A percentile compares a stretch with the other conserved stretches of the same genome.
These are phyloP conservation scores for Pneumocystis sp. DNA, from an alignment of 1,139 yeast genomes.

Conservation along the genomic window DNA sequence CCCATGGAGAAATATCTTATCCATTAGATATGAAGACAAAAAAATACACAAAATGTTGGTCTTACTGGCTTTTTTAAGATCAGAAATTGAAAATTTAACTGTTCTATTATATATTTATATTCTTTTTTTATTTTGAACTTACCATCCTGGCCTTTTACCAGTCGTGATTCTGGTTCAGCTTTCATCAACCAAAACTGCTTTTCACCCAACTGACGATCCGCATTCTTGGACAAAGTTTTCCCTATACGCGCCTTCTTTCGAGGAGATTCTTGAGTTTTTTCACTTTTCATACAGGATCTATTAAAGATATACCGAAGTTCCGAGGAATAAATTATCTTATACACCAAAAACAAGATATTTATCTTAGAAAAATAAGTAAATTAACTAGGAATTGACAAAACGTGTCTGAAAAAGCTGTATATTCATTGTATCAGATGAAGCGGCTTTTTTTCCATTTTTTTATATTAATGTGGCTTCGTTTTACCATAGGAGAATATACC, in stretches of 20 bases:
- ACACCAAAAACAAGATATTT: not conserved
- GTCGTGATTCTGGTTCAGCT: conserved; percentile 37
- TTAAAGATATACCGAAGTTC: too few relatives aligned
- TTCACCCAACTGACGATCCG: conserved; percentile 9
- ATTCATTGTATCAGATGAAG: not conserved
- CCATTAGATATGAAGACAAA: not conserved
- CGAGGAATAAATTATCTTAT: not conserved
- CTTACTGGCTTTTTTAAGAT: conserved; percentile 25
- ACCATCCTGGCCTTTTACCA: conserved; percentile 36
- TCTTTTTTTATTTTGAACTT: not conserved
- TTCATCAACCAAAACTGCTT: conserved; percentile 38
- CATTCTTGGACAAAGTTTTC: not conserved
- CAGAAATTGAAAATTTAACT: conserved; percentile 30
- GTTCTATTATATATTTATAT: not conserved
- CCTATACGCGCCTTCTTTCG: not conserved
- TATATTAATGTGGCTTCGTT: not conserved
- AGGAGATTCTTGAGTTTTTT: not conserved
- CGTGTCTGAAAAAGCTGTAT: too few relatives aligned
- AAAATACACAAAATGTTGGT: not conserved
- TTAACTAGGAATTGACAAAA: not conserved
- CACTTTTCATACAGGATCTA: not conserved
- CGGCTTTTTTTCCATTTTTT: not conserved
- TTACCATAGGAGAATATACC: not conserved
- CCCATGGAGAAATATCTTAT: conserved; percentile 31
- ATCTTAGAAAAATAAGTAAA: not conserved